phyloP scores from a whole-genome alignment of 305 asterid species.

The Plantago coronopus region DNA sequence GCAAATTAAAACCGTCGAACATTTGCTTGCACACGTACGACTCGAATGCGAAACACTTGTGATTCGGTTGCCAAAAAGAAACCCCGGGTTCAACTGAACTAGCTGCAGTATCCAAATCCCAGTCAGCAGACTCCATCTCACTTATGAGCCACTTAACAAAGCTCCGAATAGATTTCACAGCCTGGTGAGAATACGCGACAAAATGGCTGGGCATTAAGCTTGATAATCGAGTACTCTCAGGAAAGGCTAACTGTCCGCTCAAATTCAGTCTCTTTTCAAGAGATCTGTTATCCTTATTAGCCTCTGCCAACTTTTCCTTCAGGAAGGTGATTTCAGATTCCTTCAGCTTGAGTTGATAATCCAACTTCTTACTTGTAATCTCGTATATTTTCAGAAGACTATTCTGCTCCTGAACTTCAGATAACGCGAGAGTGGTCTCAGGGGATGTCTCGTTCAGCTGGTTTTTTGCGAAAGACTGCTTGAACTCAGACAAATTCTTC shows the following conservation, averaged over 20 bases:
- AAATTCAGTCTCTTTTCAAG: conserved; percentile 51
- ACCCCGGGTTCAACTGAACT: conserved; percentile 49
- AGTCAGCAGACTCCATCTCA: conserved; percentile 61
- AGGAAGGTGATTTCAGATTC: conserved; percentile 75
- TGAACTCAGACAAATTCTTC: conserved; percentile 62
- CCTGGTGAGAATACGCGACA: conserved; percentile 31
- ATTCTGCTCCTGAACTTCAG: conserved; percentile 68
- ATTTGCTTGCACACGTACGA: conserved; percentile 65
- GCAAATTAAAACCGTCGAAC: conserved; percentile 58
- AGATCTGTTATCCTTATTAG: conserved; percentile 41
- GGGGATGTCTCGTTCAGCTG: conserved; percentile 45
- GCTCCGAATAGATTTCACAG: conserved; percentile 49
- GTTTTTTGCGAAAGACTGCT: conserved; percentile 56
- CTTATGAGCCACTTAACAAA: conserved; percentile 50
- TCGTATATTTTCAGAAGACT: conserved; percentile 57
- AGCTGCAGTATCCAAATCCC: conserved; percentile 74
- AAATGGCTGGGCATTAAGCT: conserved; percentile 54
- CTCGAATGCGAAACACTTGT: conserved; percentile 62
- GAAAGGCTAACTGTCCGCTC: conserved; percentile 43
- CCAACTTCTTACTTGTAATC: conserved; percentile 57
- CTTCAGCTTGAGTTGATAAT: conserved; percentile 65
- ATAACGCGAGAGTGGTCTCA: conserved; percentile 35
- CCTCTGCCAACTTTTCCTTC: conserved; percentile 63
- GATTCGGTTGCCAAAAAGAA: conserved; percentile 40
- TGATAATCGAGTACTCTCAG: conserved; percentile 35